Conservation (phyloP, 2,329 filamentous ascomycete species). For the Talaromyces sp. region DNA sequence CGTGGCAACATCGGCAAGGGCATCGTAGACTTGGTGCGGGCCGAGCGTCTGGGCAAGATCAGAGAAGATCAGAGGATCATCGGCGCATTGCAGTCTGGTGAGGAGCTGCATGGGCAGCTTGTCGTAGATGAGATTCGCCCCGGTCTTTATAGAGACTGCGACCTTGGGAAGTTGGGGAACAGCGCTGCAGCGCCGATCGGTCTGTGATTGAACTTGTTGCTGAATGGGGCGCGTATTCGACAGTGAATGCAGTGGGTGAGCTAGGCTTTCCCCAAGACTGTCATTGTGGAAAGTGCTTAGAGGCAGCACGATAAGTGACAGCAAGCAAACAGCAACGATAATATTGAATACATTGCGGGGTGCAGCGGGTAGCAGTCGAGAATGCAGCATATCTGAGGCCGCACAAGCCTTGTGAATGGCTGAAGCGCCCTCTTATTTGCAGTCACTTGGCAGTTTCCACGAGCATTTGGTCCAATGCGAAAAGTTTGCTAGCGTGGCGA, state of each 20-base stretch:
- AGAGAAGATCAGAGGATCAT: slow-evolving; percentile 46
- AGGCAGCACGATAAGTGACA: slow-evolving; percentile 5
- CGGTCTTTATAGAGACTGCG: slow-evolving; percentile 53
- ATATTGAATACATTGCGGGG: slow-evolving; percentile 7
- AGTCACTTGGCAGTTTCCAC: not conserved
- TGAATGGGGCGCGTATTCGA: not conserved
- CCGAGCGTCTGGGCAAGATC: slow-evolving; percentile 28
- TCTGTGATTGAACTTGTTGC: not conserved
- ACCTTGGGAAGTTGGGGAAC: slow-evolving; percentile 45
- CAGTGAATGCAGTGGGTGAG: not conserved
- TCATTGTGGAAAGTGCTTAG: slow-evolving; percentile 4
- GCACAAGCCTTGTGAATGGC: not conserved
- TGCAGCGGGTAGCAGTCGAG: slow-evolving; percentile 3
- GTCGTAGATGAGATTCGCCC: slow-evolving; percentile 49
- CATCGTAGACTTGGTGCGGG: slow-evolving; percentile 26
- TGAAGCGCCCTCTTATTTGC: not conserved
- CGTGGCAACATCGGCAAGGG: slow-evolving; percentile 29
- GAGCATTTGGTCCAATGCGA: not conserved
- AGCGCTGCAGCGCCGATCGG: slow-evolving; percentile 29
- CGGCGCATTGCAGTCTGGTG: slow-evolving; percentile 47
- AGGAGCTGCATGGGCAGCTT: slow-evolving; percentile 52
- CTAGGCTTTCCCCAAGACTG: slow-evolving; percentile 2
- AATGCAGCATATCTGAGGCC: slow-evolving; percentile 7
- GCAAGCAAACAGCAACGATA: slow-evolving; percentile 6
- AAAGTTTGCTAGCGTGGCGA: not conserved